Conservation (phyloP, 768 basidiomycete genomes). For the Saitozyma sp. region DNA sequence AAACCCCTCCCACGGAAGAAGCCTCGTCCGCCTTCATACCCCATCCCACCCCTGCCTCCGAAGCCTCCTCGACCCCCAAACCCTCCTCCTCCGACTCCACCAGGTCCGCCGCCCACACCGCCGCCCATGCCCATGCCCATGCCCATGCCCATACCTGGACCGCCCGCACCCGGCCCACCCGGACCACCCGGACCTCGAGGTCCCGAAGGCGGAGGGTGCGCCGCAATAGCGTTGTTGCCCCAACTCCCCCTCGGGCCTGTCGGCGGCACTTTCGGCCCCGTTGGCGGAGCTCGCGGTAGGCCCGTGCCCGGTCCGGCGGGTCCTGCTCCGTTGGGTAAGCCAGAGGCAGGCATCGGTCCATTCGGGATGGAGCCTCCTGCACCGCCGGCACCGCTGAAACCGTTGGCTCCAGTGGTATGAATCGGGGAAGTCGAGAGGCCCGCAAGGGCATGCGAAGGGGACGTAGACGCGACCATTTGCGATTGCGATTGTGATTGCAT, state of each 20-base stretch:
- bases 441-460: too few species aligned
- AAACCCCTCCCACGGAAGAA: background rate
- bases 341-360: background rate
- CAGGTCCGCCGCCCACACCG: too few species aligned
- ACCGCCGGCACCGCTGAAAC: background rate
- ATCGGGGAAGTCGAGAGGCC: too few species aligned
- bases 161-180: too few species aligned
- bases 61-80: slow-evolving; percentile 9
- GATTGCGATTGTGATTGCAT: too few species aligned
- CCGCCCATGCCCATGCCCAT: background rate
- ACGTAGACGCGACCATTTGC: too few species aligned
- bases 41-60: slow-evolving; percentile 9
- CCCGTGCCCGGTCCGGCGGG: background rate
- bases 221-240: background rate
- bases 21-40: background rate
- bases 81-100: slow-evolving; percentile 7
- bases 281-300: background rate
- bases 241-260: background rate
- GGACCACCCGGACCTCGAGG: too few species aligned
- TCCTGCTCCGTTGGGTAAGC: background rate
- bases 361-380: background rate
- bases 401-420: background rate
- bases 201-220: too few species aligned
- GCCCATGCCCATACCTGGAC: background rate
- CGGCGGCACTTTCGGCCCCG: background rate